Percentiles rank a stretch among this genome's conserved stretches.
Conservation (phyloP, 805 yeast genomes). For the Monosporozyma aquatica region DNA sequence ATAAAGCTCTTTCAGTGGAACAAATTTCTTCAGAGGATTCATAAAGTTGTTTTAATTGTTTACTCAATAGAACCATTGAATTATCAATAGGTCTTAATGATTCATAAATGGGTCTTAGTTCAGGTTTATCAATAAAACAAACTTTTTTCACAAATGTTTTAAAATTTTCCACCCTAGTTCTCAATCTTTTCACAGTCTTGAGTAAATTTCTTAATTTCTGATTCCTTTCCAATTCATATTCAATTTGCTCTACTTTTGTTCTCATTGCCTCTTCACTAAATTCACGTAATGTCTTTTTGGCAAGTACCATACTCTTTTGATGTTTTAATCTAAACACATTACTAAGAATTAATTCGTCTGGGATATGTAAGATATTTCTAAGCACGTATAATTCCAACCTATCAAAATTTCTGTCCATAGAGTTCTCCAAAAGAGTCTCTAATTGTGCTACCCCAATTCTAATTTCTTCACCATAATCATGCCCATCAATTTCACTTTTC, state of each 20-base stretch:
- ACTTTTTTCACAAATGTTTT: conserved; percentile 9
- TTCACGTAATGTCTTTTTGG: conserved; percentile 7
- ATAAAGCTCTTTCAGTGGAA: conserved; percentile 19
- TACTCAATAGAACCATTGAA: conserved; percentile 18
- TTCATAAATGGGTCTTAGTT: conserved; percentile 10
- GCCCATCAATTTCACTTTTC: conserved; percentile 13
- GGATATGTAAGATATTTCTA: conserved; percentile 66
- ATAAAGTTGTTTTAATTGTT: conserved; percentile 21
- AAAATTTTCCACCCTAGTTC: conserved; percentile 19
- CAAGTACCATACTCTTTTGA: conserved; percentile 44
- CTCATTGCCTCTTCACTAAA: conserved; percentile 11
- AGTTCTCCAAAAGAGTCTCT: conserved; percentile 64
- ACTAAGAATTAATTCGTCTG: conserved; percentile 49
- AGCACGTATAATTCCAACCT: conserved; percentile 74
- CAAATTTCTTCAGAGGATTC: conserved; percentile 20
- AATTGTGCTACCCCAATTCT: conserved; percentile 71
- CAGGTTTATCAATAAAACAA: conserved; percentile 6
- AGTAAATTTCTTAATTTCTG: conserved; percentile 13
- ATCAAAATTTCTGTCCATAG: conserved; percentile 76
- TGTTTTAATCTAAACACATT: conserved; percentile 66
- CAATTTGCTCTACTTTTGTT: conserved; percentile 17
- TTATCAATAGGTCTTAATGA: conserved; percentile 25
- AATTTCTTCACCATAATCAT: conserved; percentile 42
- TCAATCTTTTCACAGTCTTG: conserved; percentile 10
- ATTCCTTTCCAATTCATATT: conserved; percentile 14